A percentile compares a stretch with the other conserved stretches of the same genome.
phyloP scores from a whole-genome alignment of 805 yeast species.

The Myxozyma udenii region DNA sequence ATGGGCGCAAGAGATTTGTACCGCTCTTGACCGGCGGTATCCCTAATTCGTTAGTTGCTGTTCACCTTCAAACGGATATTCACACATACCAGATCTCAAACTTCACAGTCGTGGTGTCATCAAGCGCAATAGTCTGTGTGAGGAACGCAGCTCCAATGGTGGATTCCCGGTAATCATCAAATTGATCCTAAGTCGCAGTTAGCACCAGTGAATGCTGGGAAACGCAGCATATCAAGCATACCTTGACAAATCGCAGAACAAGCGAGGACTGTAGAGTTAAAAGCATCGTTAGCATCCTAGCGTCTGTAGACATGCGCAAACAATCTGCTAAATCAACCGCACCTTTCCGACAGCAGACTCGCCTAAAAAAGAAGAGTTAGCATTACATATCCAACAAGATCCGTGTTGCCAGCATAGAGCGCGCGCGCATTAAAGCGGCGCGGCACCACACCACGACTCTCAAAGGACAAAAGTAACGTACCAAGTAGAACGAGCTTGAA shows the following conservation, averaged over 20 bases:
- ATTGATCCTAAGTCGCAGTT: slow-evolving; percentile 41
- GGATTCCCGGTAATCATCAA: slow-evolving; percentile 77
- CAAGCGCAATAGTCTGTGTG: slow-evolving; percentile 65
- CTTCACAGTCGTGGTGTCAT: slow-evolving; percentile 44
- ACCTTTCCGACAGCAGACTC: slow-evolving; percentile 81
- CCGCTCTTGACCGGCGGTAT: slow-evolving; percentile 94
- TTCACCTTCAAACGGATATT: neutral
- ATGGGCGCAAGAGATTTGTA: slow-evolving; percentile 80
- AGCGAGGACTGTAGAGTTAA: slow-evolving; percentile 58
- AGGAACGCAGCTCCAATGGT: slow-evolving; percentile 99
- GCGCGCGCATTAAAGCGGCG: neutral
- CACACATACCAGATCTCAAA: slow-evolving; percentile 48
- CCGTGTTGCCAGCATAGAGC: neutral
- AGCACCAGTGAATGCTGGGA: neutral
- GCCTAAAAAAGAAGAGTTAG: slow-evolving; percentile 31
- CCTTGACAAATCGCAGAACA: slow-evolving; percentile 71
- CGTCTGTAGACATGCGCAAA: too few species aligned
- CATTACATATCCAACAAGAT: too few species aligned
- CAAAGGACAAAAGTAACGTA: slow-evolving; percentile 22
- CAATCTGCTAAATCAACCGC: neutral
- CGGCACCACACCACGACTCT: neutral
- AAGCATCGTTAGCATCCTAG: slow-evolving; percentile 3
- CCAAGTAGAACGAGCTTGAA: slow-evolving; percentile 72
- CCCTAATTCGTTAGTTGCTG: slow-evolving; percentile 47
- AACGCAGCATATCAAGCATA: slow-evolving; percentile 5